Evolutionary conservation across 352 stramenopile genomes (phyloP).

Genomic region (Blastocystis hominis): DNA sequence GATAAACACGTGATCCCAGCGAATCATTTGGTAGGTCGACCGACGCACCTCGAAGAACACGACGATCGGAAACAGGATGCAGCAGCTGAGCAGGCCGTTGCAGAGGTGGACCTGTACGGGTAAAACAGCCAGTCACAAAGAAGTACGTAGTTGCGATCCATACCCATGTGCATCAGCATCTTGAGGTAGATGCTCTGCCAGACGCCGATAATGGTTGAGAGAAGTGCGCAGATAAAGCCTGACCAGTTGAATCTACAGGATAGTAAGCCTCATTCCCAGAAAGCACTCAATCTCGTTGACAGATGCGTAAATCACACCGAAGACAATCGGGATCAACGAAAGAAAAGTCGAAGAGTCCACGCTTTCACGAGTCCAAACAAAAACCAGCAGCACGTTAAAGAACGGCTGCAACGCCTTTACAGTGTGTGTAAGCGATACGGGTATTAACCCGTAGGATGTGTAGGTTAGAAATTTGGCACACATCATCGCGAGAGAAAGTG

Average conservation of each 20-base stretch:
- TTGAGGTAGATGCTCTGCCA: slow-evolving; percentile 58
- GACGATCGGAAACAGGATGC: slow-evolving; percentile 46
- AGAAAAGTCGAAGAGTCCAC: slow-evolving; percentile 19
- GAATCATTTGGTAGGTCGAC: slow-evolving; percentile 1
- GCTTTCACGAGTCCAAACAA: slow-evolving; percentile 35
- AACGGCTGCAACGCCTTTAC: slow-evolving; percentile 56
- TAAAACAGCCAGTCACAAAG: neutral
- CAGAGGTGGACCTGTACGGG: slow-evolving; percentile 18
- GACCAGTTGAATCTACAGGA: slow-evolving; percentile 23
- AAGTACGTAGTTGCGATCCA: slow-evolving; percentile 48
- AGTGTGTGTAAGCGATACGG: slow-evolving; percentile 48
- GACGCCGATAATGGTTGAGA: slow-evolving; percentile 40
- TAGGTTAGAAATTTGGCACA: slow-evolving; percentile 51
- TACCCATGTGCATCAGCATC: slow-evolving; percentile 49
- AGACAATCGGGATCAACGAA: slow-evolving; percentile 51
- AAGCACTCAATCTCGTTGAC: slow-evolving; percentile 47
- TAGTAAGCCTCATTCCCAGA: neutral
- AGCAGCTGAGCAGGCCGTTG: slow-evolving; percentile 34
- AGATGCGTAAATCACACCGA: slow-evolving; percentile 51
- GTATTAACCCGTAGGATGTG: slow-evolving; percentile 38
- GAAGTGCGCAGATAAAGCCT: slow-evolving; percentile 47
- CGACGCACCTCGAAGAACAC: neutral
- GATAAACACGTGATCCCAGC: neutral
- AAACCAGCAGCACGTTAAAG: slow-evolving; percentile 54
- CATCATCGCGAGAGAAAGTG: slow-evolving; percentile 30